Evolutionary conservation across 1,284 basidiomycete species (phyloP).

Genomic region (Calocybe gambosa): DNA sequence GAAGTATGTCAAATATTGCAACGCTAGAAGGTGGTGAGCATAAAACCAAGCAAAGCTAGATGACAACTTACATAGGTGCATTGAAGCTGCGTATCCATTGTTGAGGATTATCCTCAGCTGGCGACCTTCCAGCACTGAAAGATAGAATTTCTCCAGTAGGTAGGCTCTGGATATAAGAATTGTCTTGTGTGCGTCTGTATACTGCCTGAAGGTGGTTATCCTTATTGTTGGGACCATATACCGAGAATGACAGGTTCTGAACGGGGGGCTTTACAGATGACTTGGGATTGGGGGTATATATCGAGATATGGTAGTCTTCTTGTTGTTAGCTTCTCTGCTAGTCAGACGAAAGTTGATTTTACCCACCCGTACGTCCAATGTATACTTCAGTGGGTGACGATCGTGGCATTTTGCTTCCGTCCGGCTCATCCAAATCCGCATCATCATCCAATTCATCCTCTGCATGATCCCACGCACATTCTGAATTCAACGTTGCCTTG

Average conservation of each 20-base stretch:
- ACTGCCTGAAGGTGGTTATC: conserved; percentile 57
- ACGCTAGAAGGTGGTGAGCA: conserved; percentile 40
- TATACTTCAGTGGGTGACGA: conserved; percentile 56
- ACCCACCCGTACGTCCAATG: conserved; percentile 77
- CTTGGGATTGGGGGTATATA: conserved; percentile 39
- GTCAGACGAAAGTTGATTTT: neutral
- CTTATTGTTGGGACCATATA: conserved; percentile 80
- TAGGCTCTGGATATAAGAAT: conserved; percentile 71
- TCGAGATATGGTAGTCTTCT: conserved; percentile 69
- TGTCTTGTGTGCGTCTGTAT: conserved; percentile 68
- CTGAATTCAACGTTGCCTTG: conserved; percentile 71
- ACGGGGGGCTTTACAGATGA: conserved; percentile 40
- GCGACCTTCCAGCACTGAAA: conserved; percentile 42
- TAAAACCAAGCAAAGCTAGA: neutral
- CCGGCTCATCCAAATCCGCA: conserved; percentile 62
- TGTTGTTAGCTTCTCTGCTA: conserved; percentile 4
- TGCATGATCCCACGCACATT: conserved; percentile 70
- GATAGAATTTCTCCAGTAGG: conserved; percentile 72
- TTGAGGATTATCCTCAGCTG: conserved; percentile 27
- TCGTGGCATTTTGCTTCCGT: conserved; percentile 43
- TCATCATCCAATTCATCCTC: conserved; percentile 47
- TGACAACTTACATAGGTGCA: conserved; percentile 44
- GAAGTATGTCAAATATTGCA: conserved; percentile 73
- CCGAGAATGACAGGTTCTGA: conserved; percentile 76
- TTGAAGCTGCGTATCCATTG: conserved; percentile 56